Conservation (phyloP, 2,329 filamentous ascomycete species). For the Aspergillus uvarum region DNA sequence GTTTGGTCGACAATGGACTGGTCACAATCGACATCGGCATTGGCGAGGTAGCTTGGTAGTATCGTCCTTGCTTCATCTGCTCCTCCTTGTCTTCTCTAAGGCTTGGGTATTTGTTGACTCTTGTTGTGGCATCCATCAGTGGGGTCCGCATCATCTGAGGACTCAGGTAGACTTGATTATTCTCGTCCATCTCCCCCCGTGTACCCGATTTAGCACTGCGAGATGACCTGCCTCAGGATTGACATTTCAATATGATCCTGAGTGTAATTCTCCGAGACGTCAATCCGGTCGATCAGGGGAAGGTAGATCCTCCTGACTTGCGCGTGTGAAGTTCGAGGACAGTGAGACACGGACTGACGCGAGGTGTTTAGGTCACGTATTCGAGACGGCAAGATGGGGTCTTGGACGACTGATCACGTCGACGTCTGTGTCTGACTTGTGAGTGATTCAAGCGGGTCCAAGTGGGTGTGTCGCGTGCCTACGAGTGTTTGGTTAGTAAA, state of each 20-base stretch:
- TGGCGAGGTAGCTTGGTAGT: conserved; percentile 21
- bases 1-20: conserved; percentile 26
- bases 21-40: conserved; percentile 30
- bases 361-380: not conserved
- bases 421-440: not conserved
- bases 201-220: conserved; percentile 7
- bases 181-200: conserved; percentile 28
- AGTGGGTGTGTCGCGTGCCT: not conserved
- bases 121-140: conserved; percentile 50
- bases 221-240: conserved; percentile 12
- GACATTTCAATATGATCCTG: not conserved
- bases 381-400: not conserved
- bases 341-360: not conserved
- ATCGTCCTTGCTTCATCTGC: conserved; percentile 11
- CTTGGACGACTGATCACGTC: not conserved
- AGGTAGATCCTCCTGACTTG: not conserved
- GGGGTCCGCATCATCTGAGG: conserved; percentile 36
- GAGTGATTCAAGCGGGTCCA: not conserved
- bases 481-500: not conserved
- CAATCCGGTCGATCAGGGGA: not conserved
- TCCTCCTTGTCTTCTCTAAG: conserved; percentile 18
- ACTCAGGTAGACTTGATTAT: conserved; percentile 7
- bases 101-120: conserved; percentile 47
- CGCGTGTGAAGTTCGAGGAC: not conserved
- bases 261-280: not conserved